These are phyloP conservation scores for Diplodia corticola DNA, from an alignment of 2,329 filamentous ascomycete species.

Conservation along the genomic window DNA sequence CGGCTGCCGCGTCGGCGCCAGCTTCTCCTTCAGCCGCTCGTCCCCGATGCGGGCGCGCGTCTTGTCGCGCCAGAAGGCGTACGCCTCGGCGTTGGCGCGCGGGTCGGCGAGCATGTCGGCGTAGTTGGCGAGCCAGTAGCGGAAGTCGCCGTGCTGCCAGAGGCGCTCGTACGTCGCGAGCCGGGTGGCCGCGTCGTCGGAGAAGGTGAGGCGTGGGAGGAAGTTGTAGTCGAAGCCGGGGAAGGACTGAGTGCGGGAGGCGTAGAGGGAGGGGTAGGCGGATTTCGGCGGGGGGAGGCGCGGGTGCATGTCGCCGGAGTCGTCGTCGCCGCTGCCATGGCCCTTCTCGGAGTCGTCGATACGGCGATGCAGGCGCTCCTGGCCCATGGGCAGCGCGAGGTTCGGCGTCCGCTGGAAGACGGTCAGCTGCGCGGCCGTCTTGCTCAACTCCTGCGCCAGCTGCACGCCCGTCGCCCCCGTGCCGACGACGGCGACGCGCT, in stretches of 20 bases:
- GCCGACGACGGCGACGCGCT: slow-evolving; percentile 31
- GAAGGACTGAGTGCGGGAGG: slow-evolving; percentile 24
- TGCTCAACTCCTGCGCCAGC: slow-evolving; percentile 31
- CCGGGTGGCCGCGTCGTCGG: slow-evolving; percentile 22
- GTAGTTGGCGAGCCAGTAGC: slow-evolving; percentile 34
- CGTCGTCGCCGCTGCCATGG: no score
- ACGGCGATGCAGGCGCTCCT: neutral
- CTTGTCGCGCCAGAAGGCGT: slow-evolving; percentile 29
- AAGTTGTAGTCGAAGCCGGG: slow-evolving; percentile 30
- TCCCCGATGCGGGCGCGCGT: slow-evolving; percentile 29
- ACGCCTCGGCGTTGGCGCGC: slow-evolving; percentile 32
- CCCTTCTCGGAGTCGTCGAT: no score
- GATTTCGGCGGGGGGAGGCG: slow-evolving; percentile 31
- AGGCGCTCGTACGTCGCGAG: slow-evolving; percentile 21
- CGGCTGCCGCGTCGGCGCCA: slow-evolving; percentile 29
- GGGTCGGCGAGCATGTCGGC: slow-evolving; percentile 28
- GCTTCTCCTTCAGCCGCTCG: slow-evolving; percentile 28
- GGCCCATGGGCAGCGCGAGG: slow-evolving; percentile 30
- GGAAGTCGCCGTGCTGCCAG: slow-evolving; percentile 30
- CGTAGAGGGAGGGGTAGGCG: slow-evolving; percentile 46
- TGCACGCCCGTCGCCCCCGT: slow-evolving; percentile 34
- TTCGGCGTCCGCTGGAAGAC: slow-evolving; percentile 36
- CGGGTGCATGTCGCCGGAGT: no score
- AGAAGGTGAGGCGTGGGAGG: slow-evolving; percentile 27
- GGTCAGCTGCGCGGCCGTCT: slow-evolving; percentile 28